phyloP scores from a whole-genome alignment of 306 rosid species.

The Prunus davidiana region DNA sequence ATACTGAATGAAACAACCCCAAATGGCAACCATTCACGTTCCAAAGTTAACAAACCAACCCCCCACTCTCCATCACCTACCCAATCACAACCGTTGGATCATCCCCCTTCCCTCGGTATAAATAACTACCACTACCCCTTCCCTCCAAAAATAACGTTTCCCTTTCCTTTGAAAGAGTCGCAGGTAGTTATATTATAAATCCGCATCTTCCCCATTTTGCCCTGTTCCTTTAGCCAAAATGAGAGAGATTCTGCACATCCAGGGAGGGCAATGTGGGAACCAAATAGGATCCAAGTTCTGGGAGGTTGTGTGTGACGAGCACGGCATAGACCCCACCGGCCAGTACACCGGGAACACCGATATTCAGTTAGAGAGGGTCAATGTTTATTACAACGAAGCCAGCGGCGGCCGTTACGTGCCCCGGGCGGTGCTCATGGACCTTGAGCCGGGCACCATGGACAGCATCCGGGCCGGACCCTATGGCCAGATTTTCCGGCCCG shows the following conservation, averaged over 20 bases:
- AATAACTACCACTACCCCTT: slow-evolving; percentile 19
- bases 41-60: neutral
- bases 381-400: slow-evolving; percentile 58
- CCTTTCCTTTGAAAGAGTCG: slow-evolving; percentile 9
- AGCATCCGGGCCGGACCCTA: slow-evolving; percentile 53
- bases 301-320: slow-evolving; percentile 70
- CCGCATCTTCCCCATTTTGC: slow-evolving; percentile 4
- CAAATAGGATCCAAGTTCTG: slow-evolving; percentile 68
- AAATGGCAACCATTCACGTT: slow-evolving; percentile 16
- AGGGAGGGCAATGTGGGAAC: slow-evolving; percentile 79
- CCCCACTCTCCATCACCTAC: neutral
- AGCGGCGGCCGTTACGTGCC: slow-evolving; percentile 66
- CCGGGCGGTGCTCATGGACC: slow-evolving; percentile 76
- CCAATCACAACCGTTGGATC: slow-evolving; percentile 13
- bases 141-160: neutral
- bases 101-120: slow-evolving; percentile 20
- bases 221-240: slow-evolving; percentile 14
- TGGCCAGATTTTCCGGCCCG: slow-evolving; percentile 71
- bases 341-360: slow-evolving; percentile 41
- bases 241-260: slow-evolving; percentile 80
- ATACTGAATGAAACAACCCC: slow-evolving; percentile 2
- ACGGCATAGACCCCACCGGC: slow-evolving; percentile 55
- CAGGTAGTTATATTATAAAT: slow-evolving; percentile 18
- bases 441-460: slow-evolving; percentile 84
- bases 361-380: slow-evolving; percentile 54